Evolutionary conservation across 306 rosid species (phyloP), one percentile per base, ranked within the genome.

Genomic region (Adenanthera pavonina): DNA sequence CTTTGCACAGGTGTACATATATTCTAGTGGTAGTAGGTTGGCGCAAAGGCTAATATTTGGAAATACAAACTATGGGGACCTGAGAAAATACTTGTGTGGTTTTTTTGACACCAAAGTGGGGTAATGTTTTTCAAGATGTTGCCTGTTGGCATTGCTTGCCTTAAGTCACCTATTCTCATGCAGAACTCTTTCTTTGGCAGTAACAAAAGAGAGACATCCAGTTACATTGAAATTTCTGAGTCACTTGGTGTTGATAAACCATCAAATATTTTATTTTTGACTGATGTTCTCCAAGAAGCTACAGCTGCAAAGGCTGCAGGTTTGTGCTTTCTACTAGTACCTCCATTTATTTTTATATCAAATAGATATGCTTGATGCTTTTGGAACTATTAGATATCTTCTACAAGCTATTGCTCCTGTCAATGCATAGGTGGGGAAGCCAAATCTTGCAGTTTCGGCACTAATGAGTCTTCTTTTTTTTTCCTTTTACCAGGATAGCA

Each of bases 1-100:
- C 82, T 78, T 36, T 82, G 84, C 65, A 82, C 88, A 95, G 98
- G 96, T 89, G 25, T 95, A 92, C 89, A 95, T 95, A 75, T 95
- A 95, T 90, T 95, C 99, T 8, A 95, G 99, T 73, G 98, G 99
- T 48, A 95, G 99, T 90, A 88, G 98, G 80, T 86, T 93, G 90
- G 97, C 98, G 0, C 99, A 95, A 78, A 92, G 96, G 88, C 95
- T 95, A 52, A 77, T 95, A 83, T 95, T 95, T 84, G 97, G 98
- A 47, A 90, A 92, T 72, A 91, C 98, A 35, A 92, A 87, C 79
- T 77, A 88, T 71, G 97, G 99, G 70, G 97, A 95, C 82, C 89
- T 95, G 36, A 87, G 98, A 83, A 84, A 95, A 82, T 90, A 87
- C 80, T 78, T 95, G 78, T 92, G 90, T 81, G 99, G 97, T 38